Evolutionary conservation across 23 red algal species (phyloP).

Genomic region (Gracilaria gracilis): DNA sequence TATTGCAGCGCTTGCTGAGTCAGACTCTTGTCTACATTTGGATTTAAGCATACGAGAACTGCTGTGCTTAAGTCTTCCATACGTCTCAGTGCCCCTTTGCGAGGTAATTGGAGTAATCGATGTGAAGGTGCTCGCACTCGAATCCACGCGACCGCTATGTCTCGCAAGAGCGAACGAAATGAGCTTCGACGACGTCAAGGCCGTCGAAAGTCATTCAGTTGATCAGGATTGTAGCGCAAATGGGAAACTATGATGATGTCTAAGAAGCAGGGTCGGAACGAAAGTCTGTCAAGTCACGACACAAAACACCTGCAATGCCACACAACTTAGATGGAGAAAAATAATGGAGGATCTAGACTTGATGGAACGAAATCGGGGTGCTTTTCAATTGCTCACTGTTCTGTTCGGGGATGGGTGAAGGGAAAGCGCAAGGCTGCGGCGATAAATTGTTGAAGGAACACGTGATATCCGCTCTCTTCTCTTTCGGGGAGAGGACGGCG

Average conservation of each 20-base stretch:
- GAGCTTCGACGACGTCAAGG: slow-evolving; percentile 6
- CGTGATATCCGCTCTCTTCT: no score
- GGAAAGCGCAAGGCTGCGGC: neutral
- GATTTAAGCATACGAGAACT: slow-evolving; percentile 66
- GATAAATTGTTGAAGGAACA: no score
- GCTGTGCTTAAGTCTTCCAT: slow-evolving; percentile 81
- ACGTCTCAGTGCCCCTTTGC: neutral
- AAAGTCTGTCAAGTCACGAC: neutral
- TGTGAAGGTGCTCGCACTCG: slow-evolving; percentile 2
- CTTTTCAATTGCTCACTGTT: neutral
- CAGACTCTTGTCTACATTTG: slow-evolving; percentile 51
- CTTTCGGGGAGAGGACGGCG: neutral
- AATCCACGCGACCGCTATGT: neutral
- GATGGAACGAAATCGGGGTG: neutral
- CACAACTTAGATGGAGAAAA: neutral
- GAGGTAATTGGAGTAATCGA: neutral
- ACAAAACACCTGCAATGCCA: neutral
- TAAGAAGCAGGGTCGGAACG: neutral
- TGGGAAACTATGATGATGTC: neutral
- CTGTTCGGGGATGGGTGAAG: neutral
- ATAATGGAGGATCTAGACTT: neutral
- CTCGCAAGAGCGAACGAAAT: slow-evolving; percentile 21
- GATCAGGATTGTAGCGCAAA: neutral
- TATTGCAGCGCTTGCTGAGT: slow-evolving; percentile 59
- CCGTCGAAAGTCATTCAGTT: slow-evolving; percentile 41